phyloP scores from a whole-genome alignment of 257 asterid species.

The Verbascum thapsus region DNA sequence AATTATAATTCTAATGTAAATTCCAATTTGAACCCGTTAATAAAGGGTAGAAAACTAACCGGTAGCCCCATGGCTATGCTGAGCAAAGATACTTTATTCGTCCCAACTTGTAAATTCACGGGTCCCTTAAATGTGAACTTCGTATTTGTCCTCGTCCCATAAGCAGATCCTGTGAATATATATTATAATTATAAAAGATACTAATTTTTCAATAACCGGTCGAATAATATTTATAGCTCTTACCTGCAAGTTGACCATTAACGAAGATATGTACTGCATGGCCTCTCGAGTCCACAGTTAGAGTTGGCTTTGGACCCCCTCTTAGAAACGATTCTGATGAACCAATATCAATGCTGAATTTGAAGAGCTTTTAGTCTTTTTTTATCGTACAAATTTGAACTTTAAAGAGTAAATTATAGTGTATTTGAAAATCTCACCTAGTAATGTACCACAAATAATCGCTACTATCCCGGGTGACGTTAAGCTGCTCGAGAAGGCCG shows the following conservation, averaged over 20 bases:
- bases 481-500: conserved; percentile 68
- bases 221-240: background rate
- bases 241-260: conserved; percentile 60
- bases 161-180: conserved; percentile 51
- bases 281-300: conserved; percentile 55
- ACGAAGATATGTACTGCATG: conserved; percentile 60
- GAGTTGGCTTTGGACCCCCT: conserved; percentile 47
- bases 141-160: conserved; percentile 46
- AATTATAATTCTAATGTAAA: background rate
- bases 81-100: conserved; percentile 53
- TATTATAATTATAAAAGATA: background rate
- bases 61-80: conserved; percentile 73
- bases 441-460: conserved; percentile 77
- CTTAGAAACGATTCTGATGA: conserved; percentile 58
- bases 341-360: conserved; percentile 50
- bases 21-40: background rate
- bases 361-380: too few relatives aligned
- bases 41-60: conserved; percentile 39
- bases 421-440: conserved; percentile 40
- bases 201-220: too few relatives aligned
- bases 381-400: background rate
- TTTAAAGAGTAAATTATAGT: too few relatives aligned
- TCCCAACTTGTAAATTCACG: conserved; percentile 46
- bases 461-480: conserved; percentile 61
- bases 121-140: conserved; percentile 48